phyloP scores from a whole-genome alignment of 139 green algal genomes.

The Nannochloris sp. region DNA sequence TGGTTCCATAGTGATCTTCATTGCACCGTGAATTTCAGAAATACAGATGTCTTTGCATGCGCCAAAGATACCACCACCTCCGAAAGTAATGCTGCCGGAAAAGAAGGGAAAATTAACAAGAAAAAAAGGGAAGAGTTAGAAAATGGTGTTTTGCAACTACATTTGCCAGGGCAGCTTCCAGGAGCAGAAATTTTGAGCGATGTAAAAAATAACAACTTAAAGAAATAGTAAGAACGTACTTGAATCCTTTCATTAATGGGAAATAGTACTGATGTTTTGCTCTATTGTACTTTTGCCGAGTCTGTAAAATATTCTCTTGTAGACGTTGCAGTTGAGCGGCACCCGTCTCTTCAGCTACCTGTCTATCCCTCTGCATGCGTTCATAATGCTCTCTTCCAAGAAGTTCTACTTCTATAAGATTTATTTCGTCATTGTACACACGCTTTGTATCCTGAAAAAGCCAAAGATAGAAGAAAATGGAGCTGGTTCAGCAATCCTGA shows the following conservation, averaged over 20 bases:
- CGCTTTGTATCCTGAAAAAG: constrained; percentile 41
- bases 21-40: constrained; percentile 50
- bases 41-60: constrained; percentile 61
- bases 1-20: constrained; percentile 13
- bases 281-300: constrained; percentile 38
- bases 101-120: no score
- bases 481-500: no score
- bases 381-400: constrained; percentile 26
- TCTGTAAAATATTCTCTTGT: constrained; percentile 39
- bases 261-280: constrained; percentile 62
- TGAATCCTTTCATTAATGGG: constrained; percentile 55
- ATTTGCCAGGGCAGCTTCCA: no score
- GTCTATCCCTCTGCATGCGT: constrained; percentile 17
- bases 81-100: constrained; percentile 67
- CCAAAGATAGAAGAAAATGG: no score
- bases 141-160: neutral
- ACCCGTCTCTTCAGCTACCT: constrained; percentile 27
- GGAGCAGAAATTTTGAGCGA: no score
- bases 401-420: constrained; percentile 41
- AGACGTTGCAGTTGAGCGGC: constrained; percentile 24
- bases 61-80: constrained; percentile 56
- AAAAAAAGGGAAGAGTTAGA: neutral
- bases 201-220: no score
- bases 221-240: no score
- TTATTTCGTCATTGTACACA: constrained; percentile 42